Base-by-base conservation (phyloP, 495 filamentous ascomycete genomes). In the Schizothecium vesticola region DNA sequence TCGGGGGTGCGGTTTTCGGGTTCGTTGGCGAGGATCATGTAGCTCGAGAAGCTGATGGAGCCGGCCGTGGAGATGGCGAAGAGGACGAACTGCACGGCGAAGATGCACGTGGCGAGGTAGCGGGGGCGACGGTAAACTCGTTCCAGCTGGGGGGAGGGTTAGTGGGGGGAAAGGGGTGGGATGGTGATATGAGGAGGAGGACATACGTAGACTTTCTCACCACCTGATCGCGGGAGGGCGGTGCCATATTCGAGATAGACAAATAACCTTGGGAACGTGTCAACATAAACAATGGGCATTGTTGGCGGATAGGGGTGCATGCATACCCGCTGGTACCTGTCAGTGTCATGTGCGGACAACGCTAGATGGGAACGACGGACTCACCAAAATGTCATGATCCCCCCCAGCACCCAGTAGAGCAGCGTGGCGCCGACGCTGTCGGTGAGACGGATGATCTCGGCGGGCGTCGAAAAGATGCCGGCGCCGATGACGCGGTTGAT, bases 1-100 rank as follows among this genome's bases (percentile, higher is more conserved):
- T 72, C 62, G 4, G 72, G 29, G 28, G 64, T 25, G 11, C 33
- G 22, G 19, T 51, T 51, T 25, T 69, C 56, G 1, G 59, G 56
- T 21, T 66, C 66, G 21, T 69, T 64, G 21, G 78, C 70, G n/a
- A 68, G 71, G 29, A 79, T 59, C 19, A 80, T n/a, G 59, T 80
- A 78, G 60, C 67, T 69, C 22, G 67, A 70, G 70, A 80, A 80
- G 63, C 68, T 73, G 63, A 80, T 72, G 28, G 72, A 71, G 51
- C 70, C 70, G 36, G 70, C 78, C 16, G 77, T 75, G 2, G 78
- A 79, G 62, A 79, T 72, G 65, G 78, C 72, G n/a, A 80, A 79
- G 56, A 76, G 67, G 12, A 79, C 72, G 62, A 80, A 80, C 64
- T 80, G 77, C n/a, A 80, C 78, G 29, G 77, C 76, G 66, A 77